Conservation (phyloP, 1,139 yeast genomes). For the Magnusiomyces tetraspermus region DNA sequence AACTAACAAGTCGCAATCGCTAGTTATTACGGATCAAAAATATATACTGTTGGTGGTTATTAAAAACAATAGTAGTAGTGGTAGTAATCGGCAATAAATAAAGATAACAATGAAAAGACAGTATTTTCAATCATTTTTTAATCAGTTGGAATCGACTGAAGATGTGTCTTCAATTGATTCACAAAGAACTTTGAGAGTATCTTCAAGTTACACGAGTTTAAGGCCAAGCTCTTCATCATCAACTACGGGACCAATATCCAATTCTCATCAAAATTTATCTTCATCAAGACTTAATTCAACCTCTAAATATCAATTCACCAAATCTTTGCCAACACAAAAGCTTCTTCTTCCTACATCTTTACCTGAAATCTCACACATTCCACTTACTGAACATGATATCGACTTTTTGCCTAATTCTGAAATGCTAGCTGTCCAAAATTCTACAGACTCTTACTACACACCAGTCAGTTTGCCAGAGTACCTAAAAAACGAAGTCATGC, state of each 20-base stretch:
- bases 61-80: neutral
- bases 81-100: too few relatives aligned
- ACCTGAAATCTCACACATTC: neutral
- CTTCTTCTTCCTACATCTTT: too few relatives aligned
- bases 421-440: neutral
- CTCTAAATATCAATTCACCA: neutral
- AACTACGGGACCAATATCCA: too few relatives aligned
- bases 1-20: neutral
- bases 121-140: neutral
- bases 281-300: too few relatives aligned
- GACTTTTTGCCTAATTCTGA: slow-evolving; percentile 1
- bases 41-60: neutral
- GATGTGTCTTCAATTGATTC: too few relatives aligned
- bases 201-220: too few relatives aligned
- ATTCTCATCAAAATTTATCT: too few relatives aligned
- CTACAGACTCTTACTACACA: neutral
- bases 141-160: too few relatives aligned
- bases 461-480: neutral
- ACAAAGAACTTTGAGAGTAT: too few relatives aligned
- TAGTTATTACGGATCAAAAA: slow-evolving; percentile 3
- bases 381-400: slow-evolving; percentile 1
- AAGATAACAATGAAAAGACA: neutral
- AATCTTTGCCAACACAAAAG: neutral
- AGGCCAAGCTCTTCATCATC: too few relatives aligned
- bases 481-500: neutral